These are phyloP conservation scores for Melanomma pulvis-pyrius DNA, from an alignment of 495 filamentous ascomycete genomes.

Conservation along the genomic window DNA sequence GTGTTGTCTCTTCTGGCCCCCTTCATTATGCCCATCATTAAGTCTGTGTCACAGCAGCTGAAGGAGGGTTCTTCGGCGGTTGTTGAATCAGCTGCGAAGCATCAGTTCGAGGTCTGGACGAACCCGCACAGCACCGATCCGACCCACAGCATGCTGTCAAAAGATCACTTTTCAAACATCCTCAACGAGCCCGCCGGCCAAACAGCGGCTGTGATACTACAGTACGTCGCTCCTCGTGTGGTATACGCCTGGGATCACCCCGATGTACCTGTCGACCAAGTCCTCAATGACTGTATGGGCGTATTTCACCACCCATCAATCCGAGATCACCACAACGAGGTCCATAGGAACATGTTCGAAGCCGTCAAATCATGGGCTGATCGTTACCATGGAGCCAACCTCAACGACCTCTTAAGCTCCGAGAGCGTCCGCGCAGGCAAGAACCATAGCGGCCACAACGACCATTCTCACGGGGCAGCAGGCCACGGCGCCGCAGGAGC, in stretches of 20 bases:
- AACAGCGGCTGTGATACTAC: slow-evolving; percentile 74
- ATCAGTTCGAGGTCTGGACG: slow-evolving; percentile 90
- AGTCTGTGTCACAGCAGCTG: slow-evolving; percentile 75
- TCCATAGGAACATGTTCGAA: slow-evolving; percentile 84
- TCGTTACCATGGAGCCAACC: slow-evolving; percentile 61
- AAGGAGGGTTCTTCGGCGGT: slow-evolving; percentile 82
- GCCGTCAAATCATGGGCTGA: slow-evolving; percentile 77
- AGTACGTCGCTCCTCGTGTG: slow-evolving; percentile 83
- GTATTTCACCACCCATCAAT: slow-evolving; percentile 90
- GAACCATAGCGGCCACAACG: slow-evolving; percentile 60
- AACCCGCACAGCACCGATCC: slow-evolving; percentile 84
- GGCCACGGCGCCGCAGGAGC: slow-evolving; percentile 17
- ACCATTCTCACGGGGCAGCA: slow-evolving; percentile 35
- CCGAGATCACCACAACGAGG: slow-evolving; percentile 69
- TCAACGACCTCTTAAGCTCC: slow-evolving; percentile 72
- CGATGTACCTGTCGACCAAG: slow-evolving; percentile 73
- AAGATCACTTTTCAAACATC: slow-evolving; percentile 94
- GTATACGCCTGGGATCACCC: slow-evolving; percentile 90
- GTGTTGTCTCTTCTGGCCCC: slow-evolving; percentile 86
- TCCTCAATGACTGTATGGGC: slow-evolving; percentile 72
- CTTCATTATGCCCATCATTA: slow-evolving; percentile 87
- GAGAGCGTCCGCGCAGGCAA: slow-evolving; percentile 77
- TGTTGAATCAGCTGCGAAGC: slow-evolving; percentile 75
- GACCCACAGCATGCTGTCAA: slow-evolving; percentile 91
- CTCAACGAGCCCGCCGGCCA: slow-evolving; percentile 86